These are phyloP conservation scores for Dothideomycetes sp. DNA, from an alignment of 2,329 filamentous ascomycete species.

Conservation along the genomic window DNA sequence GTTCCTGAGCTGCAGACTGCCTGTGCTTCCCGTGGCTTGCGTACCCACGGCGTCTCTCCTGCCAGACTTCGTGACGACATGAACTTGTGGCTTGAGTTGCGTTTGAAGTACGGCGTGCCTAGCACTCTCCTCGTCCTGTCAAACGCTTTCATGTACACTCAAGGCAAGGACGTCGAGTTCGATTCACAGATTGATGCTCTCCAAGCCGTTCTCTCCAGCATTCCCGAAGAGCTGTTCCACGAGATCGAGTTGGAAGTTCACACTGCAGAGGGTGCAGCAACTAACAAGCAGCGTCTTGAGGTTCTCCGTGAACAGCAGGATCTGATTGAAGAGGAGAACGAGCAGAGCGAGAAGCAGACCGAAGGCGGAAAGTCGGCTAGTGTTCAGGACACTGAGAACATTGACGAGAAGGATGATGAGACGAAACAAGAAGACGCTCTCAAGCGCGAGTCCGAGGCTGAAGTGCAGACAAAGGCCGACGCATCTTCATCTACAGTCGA, in stretches of 20 bases:
- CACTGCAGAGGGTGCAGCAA: constrained; percentile 90
- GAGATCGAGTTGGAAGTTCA: constrained; percentile 98
- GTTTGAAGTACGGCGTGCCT: constrained; percentile 88
- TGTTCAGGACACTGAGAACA: constrained; percentile 73
- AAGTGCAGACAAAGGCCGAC: constrained; percentile 15
- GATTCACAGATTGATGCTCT: constrained; percentile 86
- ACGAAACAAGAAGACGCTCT: constrained; percentile 23
- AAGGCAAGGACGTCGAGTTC: constrained; percentile 74
- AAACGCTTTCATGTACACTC: constrained; percentile 95
- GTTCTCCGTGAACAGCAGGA: constrained; percentile 98
- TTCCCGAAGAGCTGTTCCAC: constrained; percentile 97
- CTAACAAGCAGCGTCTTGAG: constrained; percentile 97
- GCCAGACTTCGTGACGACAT: constrained; percentile 81
- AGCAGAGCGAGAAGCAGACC: constrained; percentile 77
- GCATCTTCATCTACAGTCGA: neutral
- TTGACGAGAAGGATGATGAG: constrained; percentile 81
- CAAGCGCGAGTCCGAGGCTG: constrained; percentile 19
- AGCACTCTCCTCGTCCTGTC: constrained; percentile 90
- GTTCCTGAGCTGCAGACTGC: constrained; percentile 88
- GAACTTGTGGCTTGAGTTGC: constrained; percentile 86
- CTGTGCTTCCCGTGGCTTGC: constrained; percentile 82
- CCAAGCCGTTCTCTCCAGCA: constrained; percentile 82
- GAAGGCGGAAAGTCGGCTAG: constrained; percentile 44
- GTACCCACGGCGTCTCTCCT: constrained; percentile 85
- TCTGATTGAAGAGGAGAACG: constrained; percentile 91